phyloP scores from a whole-genome alignment of 2,329 filamentous ascomycete genomes.

The Cyphellophora europaea region DNA sequence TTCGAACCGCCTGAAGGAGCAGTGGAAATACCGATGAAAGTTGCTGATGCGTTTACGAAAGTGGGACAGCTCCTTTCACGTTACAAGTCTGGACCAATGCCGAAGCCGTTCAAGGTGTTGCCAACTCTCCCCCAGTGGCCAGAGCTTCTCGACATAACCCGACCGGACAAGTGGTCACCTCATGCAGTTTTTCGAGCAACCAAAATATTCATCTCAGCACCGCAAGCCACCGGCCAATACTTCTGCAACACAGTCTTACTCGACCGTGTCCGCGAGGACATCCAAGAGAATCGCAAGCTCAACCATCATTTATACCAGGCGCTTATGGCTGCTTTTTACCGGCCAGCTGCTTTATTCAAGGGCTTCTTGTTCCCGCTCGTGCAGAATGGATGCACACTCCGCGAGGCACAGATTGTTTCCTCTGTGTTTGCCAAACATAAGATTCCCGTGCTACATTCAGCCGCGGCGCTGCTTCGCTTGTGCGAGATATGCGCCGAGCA shows the following conservation, averaged over 20 bases:
- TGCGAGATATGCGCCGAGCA: conserved; percentile 93
- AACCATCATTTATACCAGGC: conserved; percentile 94
- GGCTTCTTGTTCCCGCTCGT: conserved; percentile 88
- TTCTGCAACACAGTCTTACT: conserved; percentile 84
- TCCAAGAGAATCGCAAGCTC: conserved; percentile 86
- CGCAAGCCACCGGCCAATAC: conserved; percentile 67
- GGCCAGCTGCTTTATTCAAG: conserved; percentile 94
- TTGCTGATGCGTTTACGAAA: conserved; percentile 66
- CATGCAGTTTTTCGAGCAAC: conserved; percentile 85
- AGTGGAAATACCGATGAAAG: conserved; percentile 78
- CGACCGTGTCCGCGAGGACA: conserved; percentile 85
- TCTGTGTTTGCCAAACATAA: conserved; percentile 77
- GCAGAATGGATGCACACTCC: conserved; percentile 72
- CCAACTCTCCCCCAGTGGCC: conserved; percentile 90
- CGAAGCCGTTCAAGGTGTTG: conserved; percentile 95
- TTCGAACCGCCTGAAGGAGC: conserved; percentile 58
- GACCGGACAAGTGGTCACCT: conserved; percentile 66
- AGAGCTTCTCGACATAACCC: conserved; percentile 74
- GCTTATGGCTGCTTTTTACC: conserved; percentile 86
- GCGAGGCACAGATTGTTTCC: conserved; percentile 85
- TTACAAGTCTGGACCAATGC: conserved; percentile 92
- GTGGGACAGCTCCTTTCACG: conserved; percentile 80
- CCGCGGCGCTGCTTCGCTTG: conserved; percentile 79
- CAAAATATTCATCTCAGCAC: conserved; percentile 80
- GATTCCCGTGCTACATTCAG: conserved; percentile 84